A percentile compares a stretch with the other conserved stretches of the same genome.
Conservation (phyloP, 169 alveolate species). For the Pseudocohnilembus persalinus region DNA sequence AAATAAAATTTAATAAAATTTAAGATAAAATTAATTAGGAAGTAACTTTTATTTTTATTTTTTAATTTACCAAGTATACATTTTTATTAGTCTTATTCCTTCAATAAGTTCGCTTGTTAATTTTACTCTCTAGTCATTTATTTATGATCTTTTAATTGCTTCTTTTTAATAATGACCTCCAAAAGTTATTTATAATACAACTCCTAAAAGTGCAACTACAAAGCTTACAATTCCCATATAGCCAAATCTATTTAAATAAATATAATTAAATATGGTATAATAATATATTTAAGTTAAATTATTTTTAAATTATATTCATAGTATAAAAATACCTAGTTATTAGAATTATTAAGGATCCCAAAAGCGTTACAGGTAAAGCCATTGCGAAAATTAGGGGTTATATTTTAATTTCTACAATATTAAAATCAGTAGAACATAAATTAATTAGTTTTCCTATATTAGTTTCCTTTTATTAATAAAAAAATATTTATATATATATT, state of each 20-base stretch:
- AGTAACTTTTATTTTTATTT: no score
- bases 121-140: constrained; percentile 64
- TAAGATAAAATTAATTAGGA: no score
- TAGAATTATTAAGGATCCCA: not conserved
- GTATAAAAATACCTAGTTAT: not conserved
- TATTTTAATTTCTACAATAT: constrained; percentile 16
- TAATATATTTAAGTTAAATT: not conserved
- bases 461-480: not conserved
- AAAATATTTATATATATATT: no score
- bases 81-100: constrained; percentile 62
- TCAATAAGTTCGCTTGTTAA: constrained; percentile 57
- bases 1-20: no score
- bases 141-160: not conserved
- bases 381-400: not conserved
- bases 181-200: not conserved
- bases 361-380: constrained; percentile 2
- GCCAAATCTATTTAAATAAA: constrained; percentile 18
- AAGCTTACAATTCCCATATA: constrained; percentile 11
- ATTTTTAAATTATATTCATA: no score
- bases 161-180: not conserved
- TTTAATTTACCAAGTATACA: no score
- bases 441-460: constrained; percentile 27
- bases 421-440: constrained; percentile 25
- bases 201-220: constrained; percentile 5
- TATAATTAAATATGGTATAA: no score